A percentile compares a stretch with the other conserved stretches of the same genome.
Conservation (phyloP, 306 rosid species). For the Elaeagnus macrophylla region DNA sequence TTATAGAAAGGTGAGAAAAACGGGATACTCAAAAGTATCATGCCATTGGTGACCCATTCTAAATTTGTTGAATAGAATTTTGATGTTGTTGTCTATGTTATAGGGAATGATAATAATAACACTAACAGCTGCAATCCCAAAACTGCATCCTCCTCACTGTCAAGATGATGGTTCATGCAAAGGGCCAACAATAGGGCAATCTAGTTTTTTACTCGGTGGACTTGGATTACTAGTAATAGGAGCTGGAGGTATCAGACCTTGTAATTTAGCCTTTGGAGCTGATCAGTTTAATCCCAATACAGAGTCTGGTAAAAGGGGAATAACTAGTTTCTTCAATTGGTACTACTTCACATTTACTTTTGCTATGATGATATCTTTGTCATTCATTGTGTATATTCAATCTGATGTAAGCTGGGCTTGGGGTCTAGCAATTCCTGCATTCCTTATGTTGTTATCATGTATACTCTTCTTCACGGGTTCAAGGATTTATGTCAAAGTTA, state of each 20-base stretch:
- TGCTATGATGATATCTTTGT: slow-evolving; percentile 66
- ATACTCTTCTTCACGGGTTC: slow-evolving; percentile 50
- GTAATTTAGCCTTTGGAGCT: slow-evolving; percentile 82
- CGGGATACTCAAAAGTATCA: too few relatives aligned
- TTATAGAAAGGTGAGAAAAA: too few relatives aligned
- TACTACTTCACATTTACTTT: slow-evolving; percentile 71
- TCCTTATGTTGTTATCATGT: slow-evolving; percentile 64
- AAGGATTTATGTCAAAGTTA: slow-evolving; percentile 59
- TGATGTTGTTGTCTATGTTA: slow-evolving; percentile 9
- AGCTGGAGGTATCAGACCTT: slow-evolving; percentile 79
- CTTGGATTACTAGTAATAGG: slow-evolving; percentile 55
- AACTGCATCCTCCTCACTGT: slow-evolving; percentile 72
- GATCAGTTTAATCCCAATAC: slow-evolving; percentile 84
- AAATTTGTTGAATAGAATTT: too few relatives aligned
- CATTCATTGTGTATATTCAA: slow-evolving; percentile 69
- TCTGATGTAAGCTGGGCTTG: slow-evolving; percentile 70
- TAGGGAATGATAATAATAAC: slow-evolving; percentile 66
- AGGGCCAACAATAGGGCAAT: slow-evolving; percentile 62
- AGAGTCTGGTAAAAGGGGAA: slow-evolving; percentile 69
- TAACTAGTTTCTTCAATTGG: slow-evolving; percentile 91
- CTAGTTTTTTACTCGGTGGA: slow-evolving; percentile 44
- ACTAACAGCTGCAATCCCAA: slow-evolving; percentile 58
- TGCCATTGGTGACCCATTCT: too few relatives aligned
- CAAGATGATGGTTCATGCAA: slow-evolving; percentile 28
- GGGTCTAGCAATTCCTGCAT: slow-evolving; percentile 69